Evolutionary conservation across 805 yeast genomes (phyloP).

Genomic region (Kazachstania viticola): DNA sequence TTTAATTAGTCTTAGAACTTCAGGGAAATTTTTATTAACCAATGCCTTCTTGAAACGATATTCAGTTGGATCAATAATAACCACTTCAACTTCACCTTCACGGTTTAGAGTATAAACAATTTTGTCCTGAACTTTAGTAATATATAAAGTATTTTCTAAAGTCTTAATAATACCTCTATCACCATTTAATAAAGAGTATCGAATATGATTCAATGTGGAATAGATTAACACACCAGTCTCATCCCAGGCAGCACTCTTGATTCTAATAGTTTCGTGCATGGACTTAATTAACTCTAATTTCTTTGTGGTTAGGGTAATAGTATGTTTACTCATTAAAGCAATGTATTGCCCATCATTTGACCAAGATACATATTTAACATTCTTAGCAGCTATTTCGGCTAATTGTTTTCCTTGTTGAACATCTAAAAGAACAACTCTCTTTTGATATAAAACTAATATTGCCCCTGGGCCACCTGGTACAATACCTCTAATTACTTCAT

Average conservation of each 20-base stretch:
- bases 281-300: conserved; percentile 68
- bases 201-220: conserved; percentile 91
- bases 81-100: conserved; percentile 67
- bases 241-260: conserved; percentile 97
- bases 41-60: conserved; percentile 91
- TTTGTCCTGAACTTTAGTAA: conserved; percentile 58
- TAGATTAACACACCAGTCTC: conserved; percentile 84
- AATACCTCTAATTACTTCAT: conserved; percentile 57
- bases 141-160: conserved; percentile 75
- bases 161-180: conserved; percentile 93
- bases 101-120: conserved; percentile 75
- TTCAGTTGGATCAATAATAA: conserved; percentile 89
- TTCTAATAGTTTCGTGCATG: conserved; percentile 91
- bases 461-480: conserved; percentile 75
- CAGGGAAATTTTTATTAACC: conserved; percentile 79
- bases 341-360: conserved; percentile 76
- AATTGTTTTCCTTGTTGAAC: conserved; percentile 83
- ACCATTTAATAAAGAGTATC: conserved; percentile 86
- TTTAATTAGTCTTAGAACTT: conserved; percentile 80
- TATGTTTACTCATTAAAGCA: conserved; percentile 85
- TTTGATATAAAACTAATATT: conserved; percentile 60
- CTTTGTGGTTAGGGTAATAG: conserved; percentile 76
- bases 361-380: conserved; percentile 85
- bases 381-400: conserved; percentile 55
- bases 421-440: conserved; percentile 71